phyloP scores from a whole-genome alignment of 1,139 yeast genomes.

The Pneumocystis murina region DNA sequence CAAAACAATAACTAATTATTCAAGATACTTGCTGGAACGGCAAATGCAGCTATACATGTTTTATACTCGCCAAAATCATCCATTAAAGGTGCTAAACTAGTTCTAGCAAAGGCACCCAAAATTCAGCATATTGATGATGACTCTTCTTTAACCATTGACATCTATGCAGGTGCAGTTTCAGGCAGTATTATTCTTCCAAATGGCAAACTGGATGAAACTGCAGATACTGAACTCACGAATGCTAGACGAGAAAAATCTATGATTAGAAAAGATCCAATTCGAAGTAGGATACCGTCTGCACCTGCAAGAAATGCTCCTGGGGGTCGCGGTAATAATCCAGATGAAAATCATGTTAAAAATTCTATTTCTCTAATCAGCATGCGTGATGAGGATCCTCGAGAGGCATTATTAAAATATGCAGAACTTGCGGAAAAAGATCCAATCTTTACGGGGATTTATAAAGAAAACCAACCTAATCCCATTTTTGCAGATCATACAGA shows the following conservation, averaged over 20 bases:
- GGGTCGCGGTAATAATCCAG: neutral
- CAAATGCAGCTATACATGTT: constrained; percentile 22
- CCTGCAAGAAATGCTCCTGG: neutral
- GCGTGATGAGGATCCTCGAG: constrained; percentile 26
- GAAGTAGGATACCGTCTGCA: constrained; percentile 9
- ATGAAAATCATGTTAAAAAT: neutral
- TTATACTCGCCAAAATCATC: constrained; percentile 26
- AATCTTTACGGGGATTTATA: constrained; percentile 13
- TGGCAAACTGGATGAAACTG: constrained; percentile 4
- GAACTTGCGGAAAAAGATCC: constrained; percentile 21
- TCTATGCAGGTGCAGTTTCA: constrained; percentile 18
- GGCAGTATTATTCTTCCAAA: constrained; percentile 6
- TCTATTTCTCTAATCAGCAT: constrained; percentile 13
- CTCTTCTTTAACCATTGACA: constrained; percentile 20
- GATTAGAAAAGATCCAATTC: constrained; percentile 12
- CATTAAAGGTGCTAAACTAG: constrained; percentile 24
- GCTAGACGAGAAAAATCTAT: constrained; percentile 7
- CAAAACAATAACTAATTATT: constrained; percentile 19
- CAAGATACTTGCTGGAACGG: constrained; percentile 24
- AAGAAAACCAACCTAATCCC: constrained; percentile 1
- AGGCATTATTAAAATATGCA: constrained; percentile 25
- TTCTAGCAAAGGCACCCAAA: constrained; percentile 25
- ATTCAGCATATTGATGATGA: constrained; percentile 27
- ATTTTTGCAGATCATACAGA: neutral
- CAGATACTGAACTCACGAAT: constrained; percentile 1